phyloP scores from a whole-genome alignment of 768 basidiomycete genomes.

The Mycena floridula region DNA sequence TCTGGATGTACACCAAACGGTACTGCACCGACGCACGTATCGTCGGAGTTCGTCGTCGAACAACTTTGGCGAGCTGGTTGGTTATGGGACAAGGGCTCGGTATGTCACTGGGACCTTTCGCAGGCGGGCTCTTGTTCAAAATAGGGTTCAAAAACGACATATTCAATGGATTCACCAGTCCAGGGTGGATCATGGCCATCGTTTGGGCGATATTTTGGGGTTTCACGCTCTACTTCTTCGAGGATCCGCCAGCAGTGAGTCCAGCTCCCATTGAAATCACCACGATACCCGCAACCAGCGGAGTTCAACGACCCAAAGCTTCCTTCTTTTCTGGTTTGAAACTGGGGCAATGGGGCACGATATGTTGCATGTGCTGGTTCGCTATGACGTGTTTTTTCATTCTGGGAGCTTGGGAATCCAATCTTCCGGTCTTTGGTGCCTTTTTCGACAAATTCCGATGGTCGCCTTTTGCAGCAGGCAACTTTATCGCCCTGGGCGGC shows the following conservation, averaged over 20 bases:
- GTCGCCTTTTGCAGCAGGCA: slow-evolving; percentile 59
- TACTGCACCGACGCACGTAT: slow-evolving; percentile 67
- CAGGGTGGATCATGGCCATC: slow-evolving; percentile 58
- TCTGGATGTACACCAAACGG: slow-evolving; percentile 63
- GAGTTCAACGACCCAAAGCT: too few relatives aligned
- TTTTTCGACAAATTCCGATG: not conserved
- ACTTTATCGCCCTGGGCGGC: slow-evolving; percentile 67
- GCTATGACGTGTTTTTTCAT: slow-evolving; percentile 67
- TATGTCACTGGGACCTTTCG: slow-evolving; percentile 57
- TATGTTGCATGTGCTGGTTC: slow-evolving; percentile 63
- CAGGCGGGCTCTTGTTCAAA: slow-evolving; percentile 57
- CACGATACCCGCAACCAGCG: not conserved
- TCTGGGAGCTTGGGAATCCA: slow-evolving; percentile 64
- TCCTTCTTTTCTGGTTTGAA: too few relatives aligned
- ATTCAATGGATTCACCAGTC: slow-evolving; percentile 66
- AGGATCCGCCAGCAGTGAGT: slow-evolving; percentile 16
- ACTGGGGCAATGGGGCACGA: slow-evolving; percentile 43
- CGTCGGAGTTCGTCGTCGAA: slow-evolving; percentile 56
- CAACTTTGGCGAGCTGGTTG: slow-evolving; percentile 55
- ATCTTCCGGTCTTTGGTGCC: slow-evolving; percentile 45
- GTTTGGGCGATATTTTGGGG: slow-evolving; percentile 50
- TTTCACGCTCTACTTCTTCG: slow-evolving; percentile 23
- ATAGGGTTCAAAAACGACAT: slow-evolving; percentile 47
- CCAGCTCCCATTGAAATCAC: too few relatives aligned
- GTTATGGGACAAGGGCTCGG: slow-evolving; percentile 60